These are phyloP conservation scores for Cylindricascospora bacillispora DNA, from an alignment of 1,139 yeast species.

Conservation along the genomic window DNA sequence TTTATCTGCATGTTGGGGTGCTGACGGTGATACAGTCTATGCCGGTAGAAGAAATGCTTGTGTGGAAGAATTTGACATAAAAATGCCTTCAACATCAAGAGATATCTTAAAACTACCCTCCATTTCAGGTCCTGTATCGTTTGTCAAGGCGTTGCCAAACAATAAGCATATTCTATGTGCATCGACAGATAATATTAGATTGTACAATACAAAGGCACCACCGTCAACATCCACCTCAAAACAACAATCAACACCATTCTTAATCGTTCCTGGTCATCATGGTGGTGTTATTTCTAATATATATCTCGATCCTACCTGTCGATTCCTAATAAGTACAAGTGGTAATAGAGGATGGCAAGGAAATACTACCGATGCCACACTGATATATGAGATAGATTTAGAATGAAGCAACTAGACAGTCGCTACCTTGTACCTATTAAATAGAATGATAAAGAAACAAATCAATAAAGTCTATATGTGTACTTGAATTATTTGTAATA, in stretches of 20 bases:
- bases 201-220: slow-evolving; percentile 51
- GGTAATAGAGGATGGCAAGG: slow-evolving; percentile 97
- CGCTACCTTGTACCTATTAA: too few relatives aligned
- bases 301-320: slow-evolving; percentile 72
- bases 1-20: slow-evolving; percentile 84
- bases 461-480: too few relatives aligned
- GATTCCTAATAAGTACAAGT: slow-evolving; percentile 81
- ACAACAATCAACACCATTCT: slow-evolving; percentile 32
- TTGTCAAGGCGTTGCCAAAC: slow-evolving; percentile 72
- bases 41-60: slow-evolving; percentile 85
- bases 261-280: slow-evolving; percentile 51
- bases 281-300: slow-evolving; percentile 57
- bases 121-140: slow-evolving; percentile 85
- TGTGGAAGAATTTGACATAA: slow-evolving; percentile 73
- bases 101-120: slow-evolving; percentile 64
- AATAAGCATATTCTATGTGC: slow-evolving; percentile 73
- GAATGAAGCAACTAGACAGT: slow-evolving; percentile 9
- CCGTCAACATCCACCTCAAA: slow-evolving; percentile 27
- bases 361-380: slow-evolving; percentile 59
- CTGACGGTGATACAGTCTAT: slow-evolving; percentile 63
- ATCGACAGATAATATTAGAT: slow-evolving; percentile 76
- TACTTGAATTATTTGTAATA: too few relatives aligned
- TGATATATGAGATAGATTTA: slow-evolving; percentile 58
- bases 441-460: too few relatives aligned
- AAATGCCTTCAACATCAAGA: slow-evolving; percentile 43